Evolutionary conservation across 1,139 yeast genomes (phyloP), one percentile per base, ranked within the genome.

Genomic region (Yamadazyma diospyri): DNA sequence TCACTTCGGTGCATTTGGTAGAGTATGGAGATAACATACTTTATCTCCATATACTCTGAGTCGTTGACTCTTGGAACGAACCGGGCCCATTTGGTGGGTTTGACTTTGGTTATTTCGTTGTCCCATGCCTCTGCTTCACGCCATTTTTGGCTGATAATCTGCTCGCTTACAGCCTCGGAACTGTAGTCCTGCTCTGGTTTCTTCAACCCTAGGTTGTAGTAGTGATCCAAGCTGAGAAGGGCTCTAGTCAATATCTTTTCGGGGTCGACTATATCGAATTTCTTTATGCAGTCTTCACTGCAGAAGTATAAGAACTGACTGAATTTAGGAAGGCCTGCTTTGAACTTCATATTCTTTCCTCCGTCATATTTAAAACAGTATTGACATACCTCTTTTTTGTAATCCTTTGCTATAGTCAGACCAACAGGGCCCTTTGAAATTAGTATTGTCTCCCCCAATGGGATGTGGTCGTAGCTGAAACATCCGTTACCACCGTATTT

Each of bases 401-500:
- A 81, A 5, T 76, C 78, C 37, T 69, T 64, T 18, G 68, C 55
- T 4, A 80, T 61, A 1, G 76, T 64, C 11, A 69, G 59, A 10
- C 81, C 68, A 31, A 76, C 50, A 1, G 80, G 77, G 5, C 53
- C 37, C 2, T 51, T 43, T 27, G 74, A 65, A 7, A 42, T 45
- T 30, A 75, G 59, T 2, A 81, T 54, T 2, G 50, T 48, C 0
- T 77, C 66, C 6, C 64, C 72, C 14, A 51, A 45, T 4, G 69
- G 59, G 11, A 80, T 69, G 6, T 49, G 42, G 2, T 33, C 29
- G 2, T 44, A 46, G 11, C 85, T 73, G 51, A 76, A 79, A 42
- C 83, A 79, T 2, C 87, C 86, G 39, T 87, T 63, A 9, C 89
- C 85, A 6, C 84, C 80, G 43, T 71, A 72, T 27, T 53, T 53